Percentiles rank a stretch among this genome's conserved stretches.
Evolutionary conservation across 257 asterid species (phyloP).

Genomic region (Solanum habrochaites): DNA sequence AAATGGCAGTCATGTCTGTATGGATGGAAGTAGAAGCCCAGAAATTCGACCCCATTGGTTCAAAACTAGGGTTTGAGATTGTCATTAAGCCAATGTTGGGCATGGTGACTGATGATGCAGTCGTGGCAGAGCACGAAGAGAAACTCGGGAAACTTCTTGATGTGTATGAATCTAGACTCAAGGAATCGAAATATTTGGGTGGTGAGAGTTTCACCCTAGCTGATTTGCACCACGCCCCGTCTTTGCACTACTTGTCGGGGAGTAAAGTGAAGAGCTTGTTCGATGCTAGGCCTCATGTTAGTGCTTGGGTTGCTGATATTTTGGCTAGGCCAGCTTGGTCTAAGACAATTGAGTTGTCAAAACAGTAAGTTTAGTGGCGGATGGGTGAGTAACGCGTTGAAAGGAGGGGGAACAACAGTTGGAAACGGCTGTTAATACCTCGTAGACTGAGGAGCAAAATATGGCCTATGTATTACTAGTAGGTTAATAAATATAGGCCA

Average conservation of each 20-base stretch:
- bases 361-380: neutral
- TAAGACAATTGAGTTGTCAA: neutral
- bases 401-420: neutral
- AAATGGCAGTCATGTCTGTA: neutral
- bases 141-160: neutral
- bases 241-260: neutral
- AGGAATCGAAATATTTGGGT: slow-evolving; percentile 20
- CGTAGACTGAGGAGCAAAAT: neutral
- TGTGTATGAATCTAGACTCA: slow-evolving; percentile 36
- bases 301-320: neutral
- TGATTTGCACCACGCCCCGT: neutral
- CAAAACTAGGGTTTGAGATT: slow-evolving; percentile 31
- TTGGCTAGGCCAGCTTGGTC: neutral
- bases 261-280: neutral
- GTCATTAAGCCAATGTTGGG: slow-evolving; percentile 29
- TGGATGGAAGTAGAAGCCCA: slow-evolving; percentile 43
- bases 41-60: slow-evolving; percentile 28
- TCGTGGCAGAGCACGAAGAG: slow-evolving; percentile 1
- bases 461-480: neutral
- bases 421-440: neutral
- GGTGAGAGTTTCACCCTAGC: neutral
- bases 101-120: slow-evolving; percentile 7
- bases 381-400: neutral
- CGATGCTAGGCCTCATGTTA: neutral
- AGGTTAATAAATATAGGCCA: neutral